Conservation (phyloP, 805 yeast species). For the Cyberlindnera samutprakarnensis region DNA sequence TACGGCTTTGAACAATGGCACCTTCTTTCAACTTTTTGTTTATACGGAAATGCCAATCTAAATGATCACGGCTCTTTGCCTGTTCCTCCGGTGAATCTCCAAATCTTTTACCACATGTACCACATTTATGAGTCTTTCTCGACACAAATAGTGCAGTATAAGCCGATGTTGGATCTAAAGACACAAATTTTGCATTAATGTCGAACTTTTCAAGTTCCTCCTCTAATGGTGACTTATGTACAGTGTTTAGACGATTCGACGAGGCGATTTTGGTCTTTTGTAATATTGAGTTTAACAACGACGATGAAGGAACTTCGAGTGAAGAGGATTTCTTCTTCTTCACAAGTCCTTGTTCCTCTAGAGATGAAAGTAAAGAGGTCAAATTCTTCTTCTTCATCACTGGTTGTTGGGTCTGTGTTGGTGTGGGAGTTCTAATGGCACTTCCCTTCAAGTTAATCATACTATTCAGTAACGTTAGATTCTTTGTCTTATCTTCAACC, state of each 20-base stretch:
- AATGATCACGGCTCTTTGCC: slow-evolving; percentile 51
- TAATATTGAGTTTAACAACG: slow-evolving; percentile 4
- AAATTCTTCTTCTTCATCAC: slow-evolving; percentile 9
- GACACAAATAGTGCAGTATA: slow-evolving; percentile 11
- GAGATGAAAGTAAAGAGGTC: slow-evolving; percentile 11
- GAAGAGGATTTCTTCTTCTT: slow-evolving; percentile 3
- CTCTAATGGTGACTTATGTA: neutral
- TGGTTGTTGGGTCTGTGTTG: slow-evolving; percentile 1
- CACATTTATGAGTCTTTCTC: slow-evolving; percentile 67
- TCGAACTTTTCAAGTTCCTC: slow-evolving; percentile 19
- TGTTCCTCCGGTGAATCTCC: slow-evolving; percentile 50
- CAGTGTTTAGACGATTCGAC: neutral
- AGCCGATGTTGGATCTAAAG: slow-evolving; percentile 38
- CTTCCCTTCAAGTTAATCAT: slow-evolving; percentile 13
- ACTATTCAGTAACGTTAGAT: slow-evolving; percentile 10
- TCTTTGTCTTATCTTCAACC: neutral
- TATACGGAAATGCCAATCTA: slow-evolving; percentile 95
- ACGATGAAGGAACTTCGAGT: slow-evolving; percentile 1
- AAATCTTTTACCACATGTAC: slow-evolving; percentile 85
- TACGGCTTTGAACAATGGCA: slow-evolving; percentile 55
- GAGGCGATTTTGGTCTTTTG: neutral
- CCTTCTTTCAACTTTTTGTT: slow-evolving; percentile 65
- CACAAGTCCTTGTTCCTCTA: slow-evolving; percentile 18
- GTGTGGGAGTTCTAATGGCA: slow-evolving; percentile 5
- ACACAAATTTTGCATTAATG: slow-evolving; percentile 21